These are phyloP conservation scores for Gaeumannomyces sp. DNA, from an alignment of 2,329 filamentous ascomycete species.

Conservation along the genomic window DNA sequence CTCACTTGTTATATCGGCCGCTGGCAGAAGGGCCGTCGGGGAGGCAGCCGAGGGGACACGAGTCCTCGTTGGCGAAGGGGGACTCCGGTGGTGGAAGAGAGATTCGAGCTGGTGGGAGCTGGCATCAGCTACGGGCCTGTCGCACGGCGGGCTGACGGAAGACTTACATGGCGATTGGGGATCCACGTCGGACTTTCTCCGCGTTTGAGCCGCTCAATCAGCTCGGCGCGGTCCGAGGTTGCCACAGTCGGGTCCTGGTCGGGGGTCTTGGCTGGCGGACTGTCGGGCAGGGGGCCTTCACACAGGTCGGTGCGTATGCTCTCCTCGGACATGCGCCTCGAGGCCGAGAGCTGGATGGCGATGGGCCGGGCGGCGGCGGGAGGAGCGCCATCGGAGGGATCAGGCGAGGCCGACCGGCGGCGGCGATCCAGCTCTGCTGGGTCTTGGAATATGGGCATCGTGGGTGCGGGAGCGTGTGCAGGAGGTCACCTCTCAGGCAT, in stretches of 20 bases:
- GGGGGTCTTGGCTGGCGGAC: slow-evolving; percentile 19
- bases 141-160: not conserved
- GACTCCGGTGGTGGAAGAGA: slow-evolving; percentile 28
- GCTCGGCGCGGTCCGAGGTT: slow-evolving; percentile 61
- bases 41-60: slow-evolving; percentile 29
- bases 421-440: slow-evolving; percentile 22
- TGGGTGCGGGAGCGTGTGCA: slow-evolving; percentile 9
- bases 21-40: slow-evolving; percentile 33
- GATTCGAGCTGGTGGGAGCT: slow-evolving; percentile 30
- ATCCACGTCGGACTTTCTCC: slow-evolving; percentile 72
- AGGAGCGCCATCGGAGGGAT: slow-evolving; percentile 9
- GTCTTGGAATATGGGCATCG: slow-evolving; percentile 55
- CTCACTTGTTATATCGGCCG: slow-evolving; percentile 43
- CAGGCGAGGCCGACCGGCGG: slow-evolving; percentile 20
- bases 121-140: not conserved
- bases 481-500: slow-evolving; percentile 4
- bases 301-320: slow-evolving; percentile 56
- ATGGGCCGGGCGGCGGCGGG: slow-evolving; percentile 1
- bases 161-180: slow-evolving; percentile 53
- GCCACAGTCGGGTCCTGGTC: slow-evolving; percentile 24
- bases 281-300: slow-evolving; percentile 46
- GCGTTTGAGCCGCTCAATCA: slow-evolving; percentile 80
- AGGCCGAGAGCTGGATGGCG: slow-evolving; percentile 13
- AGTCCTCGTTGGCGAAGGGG: slow-evolving; percentile 27
- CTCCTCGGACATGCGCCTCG: slow-evolving; percentile 47